Evolutionary conservation across 495 filamentous ascomycete species (phyloP), one percentile per base, ranked within the genome.

Genomic region (Darksidea phi): DNA sequence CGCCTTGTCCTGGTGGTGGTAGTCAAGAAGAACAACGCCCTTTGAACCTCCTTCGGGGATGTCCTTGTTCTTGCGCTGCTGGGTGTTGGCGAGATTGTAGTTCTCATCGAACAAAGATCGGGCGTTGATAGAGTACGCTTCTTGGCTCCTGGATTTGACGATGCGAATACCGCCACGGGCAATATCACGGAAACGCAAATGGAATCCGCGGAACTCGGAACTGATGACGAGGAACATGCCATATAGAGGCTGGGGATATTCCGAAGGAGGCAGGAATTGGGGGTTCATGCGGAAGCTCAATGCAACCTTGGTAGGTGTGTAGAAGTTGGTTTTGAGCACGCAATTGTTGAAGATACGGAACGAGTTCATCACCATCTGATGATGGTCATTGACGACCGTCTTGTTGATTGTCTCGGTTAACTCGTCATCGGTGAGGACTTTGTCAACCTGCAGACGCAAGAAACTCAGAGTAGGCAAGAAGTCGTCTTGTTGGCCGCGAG

Each of bases 41-140:
- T 98, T 98, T 53, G 93, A 94, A 57, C 94, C 94, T 53, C 94
- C 94, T 79, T 98, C 94, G n/a, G 94, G 94, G 42, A 98, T 98
- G 69, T 98, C 94, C 78, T 98, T 98, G 80, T 98, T 98, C 84
- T 98, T 98, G 69, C 95, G 89, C 78, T 97, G 95, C 75, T 98
- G 94, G 0, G 94, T 98, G 74, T 94, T 97, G 61, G 94, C 94
- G 61, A 98, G 84, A 59, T 92, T 93, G 75, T 98, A 98, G 75
- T 98, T 98, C 76, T 98, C 94, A 63, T 98, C 94, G 66, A 98
- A 98, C 47, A 97, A 80, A 18, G 88, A 94, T 42, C 95, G 88
- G 11, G 91, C 91, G 67, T 98, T 98, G 79, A 97, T 97, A 59
- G 88, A 81, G 71, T 96, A 98, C 0, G 91, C 89, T 74, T 98